Evolutionary conservation across 2,329 filamentous ascomycete species (phyloP), one percentile per base, ranked within the genome.

Genomic region (Phaeosphaeria sp.): DNA sequence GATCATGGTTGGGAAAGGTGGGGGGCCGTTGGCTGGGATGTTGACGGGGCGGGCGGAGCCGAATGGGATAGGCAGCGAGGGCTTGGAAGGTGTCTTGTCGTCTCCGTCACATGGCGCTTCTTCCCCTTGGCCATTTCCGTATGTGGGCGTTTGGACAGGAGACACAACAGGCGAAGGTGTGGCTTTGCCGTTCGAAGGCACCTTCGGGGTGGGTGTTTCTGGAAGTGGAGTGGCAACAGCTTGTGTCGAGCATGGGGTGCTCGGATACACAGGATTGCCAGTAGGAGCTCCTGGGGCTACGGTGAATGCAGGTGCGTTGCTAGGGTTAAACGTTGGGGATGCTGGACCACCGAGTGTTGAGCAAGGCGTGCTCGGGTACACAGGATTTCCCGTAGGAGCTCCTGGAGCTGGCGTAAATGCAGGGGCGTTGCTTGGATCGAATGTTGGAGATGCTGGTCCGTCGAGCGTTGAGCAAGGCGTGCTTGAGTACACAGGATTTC

Each of bases 281-380:
- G 65, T 60, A 13, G 59, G 50, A 42, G 54, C 52, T 7, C 62
- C 54, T 6, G 58, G 56, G 52, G 54, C 57, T 15, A 43, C 7
- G 6, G 49, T 65, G 56, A 69, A 69, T 10, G 63, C 66, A 50
- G 65, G 66, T 15, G 66, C 65, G 6, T 59, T 10, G 25, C 49
- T 58, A 13, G 63, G 46, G 23, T 59, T 54, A 59, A 68, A 68
- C 0, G 60, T 62, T 49, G 60, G 52, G 3, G 59, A 58, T 4
- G 54, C 62, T 7, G 64, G 65, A 4, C 65, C 46, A 7, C 52
- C 42, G 20, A 64, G 50, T 3, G 56, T 53, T 1, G 63, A 55
- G 54, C 54, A 59, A 20, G 64, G 54, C 20, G 55, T 62, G 56
- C 44, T 63, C n/a, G 64, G 56, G 55, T 60, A 64, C 6, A 58